Percentiles rank a stretch among this genome's conserved stretches.
Evolutionary conservation across 441 rosid genomes (phyloP).

Genomic region (Arabidopsis hybrid): DNA sequence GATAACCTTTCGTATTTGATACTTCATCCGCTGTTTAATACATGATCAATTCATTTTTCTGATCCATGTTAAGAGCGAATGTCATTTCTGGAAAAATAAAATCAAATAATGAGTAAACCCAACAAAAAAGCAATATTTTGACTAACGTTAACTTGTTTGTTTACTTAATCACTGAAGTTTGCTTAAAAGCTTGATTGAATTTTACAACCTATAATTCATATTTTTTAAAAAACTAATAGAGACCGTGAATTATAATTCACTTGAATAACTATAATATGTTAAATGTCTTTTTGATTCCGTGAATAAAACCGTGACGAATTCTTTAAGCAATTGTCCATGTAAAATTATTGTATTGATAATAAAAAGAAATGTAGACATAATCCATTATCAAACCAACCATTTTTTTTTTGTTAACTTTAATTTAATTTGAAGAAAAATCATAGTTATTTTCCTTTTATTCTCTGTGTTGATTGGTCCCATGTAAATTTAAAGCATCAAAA

Average conservation of each 20-base stretch:
- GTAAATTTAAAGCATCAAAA: conserved; percentile 10
- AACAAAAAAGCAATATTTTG: background rate
- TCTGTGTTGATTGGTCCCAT: background rate
- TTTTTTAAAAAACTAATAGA: background rate
- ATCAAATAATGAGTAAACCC: background rate
- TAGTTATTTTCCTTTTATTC: background rate
- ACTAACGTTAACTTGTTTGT: background rate
- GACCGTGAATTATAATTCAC: background rate
- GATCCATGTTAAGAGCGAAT: background rate
- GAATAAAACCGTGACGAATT: background rate
- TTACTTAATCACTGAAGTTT: background rate
- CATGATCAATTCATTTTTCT: background rate
- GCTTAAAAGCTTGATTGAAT: background rate
- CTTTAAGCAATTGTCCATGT: background rate
- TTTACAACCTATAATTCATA: background rate
- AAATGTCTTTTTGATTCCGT: background rate
- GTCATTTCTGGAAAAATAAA: background rate
- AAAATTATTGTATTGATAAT: background rate
- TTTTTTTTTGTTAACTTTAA: background rate
- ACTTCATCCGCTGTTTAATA: background rate
- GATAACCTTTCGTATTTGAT: background rate
- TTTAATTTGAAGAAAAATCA: background rate
- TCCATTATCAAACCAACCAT: background rate
- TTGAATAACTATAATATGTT: background rate
- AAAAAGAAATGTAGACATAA: background rate